A percentile compares a stretch with the other conserved stretches of the same genome.
phyloP scores from a whole-genome alignment of 2,329 filamentous ascomycete genomes.

The Escovopsis weberi region DNA sequence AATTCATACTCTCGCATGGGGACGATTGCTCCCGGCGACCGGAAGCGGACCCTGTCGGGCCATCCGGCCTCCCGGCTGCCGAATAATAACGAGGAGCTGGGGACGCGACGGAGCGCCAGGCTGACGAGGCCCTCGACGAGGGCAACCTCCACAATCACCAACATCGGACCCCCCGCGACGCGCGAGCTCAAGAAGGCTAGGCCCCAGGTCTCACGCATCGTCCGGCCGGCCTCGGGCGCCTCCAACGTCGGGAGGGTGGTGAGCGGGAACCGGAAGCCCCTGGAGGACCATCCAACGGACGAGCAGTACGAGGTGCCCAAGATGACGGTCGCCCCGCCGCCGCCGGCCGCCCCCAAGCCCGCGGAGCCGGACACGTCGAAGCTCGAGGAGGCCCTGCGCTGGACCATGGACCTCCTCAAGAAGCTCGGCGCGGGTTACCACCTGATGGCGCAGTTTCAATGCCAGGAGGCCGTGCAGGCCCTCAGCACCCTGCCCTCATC shows the following conservation, averaged over 20 bases:
- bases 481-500: slow-evolving; percentile 55
- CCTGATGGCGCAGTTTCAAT: slow-evolving; percentile 63
- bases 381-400: slow-evolving; percentile 61
- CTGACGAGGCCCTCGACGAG: slow-evolving; percentile 59
- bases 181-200: slow-evolving; percentile 75
- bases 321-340: slow-evolving; percentile 24
- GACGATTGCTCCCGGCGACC: slow-evolving; percentile 39
- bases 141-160: slow-evolving; percentile 41
- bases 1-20: slow-evolving; percentile 21
- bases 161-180: slow-evolving; percentile 38
- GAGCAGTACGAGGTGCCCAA: slow-evolving; percentile 49
- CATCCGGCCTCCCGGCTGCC: slow-evolving; percentile 44
- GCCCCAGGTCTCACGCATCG: slow-evolving; percentile 50
- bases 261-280: slow-evolving; percentile 73
- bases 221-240: slow-evolving; percentile 50
- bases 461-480: slow-evolving; percentile 58
- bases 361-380: slow-evolving; percentile 42
- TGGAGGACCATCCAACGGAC: slow-evolving; percentile 52
- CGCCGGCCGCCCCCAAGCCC: slow-evolving; percentile 22
- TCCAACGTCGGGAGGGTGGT: slow-evolving; percentile 73
- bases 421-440: slow-evolving; percentile 73
- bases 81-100: slow-evolving; percentile 43
- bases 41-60: slow-evolving; percentile 88
- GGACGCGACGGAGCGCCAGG: slow-evolving; percentile 52
- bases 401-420: slow-evolving; percentile 65